Conservation (phyloP, 257 asterid species). For the Fraxinus quadrangulata region DNA sequence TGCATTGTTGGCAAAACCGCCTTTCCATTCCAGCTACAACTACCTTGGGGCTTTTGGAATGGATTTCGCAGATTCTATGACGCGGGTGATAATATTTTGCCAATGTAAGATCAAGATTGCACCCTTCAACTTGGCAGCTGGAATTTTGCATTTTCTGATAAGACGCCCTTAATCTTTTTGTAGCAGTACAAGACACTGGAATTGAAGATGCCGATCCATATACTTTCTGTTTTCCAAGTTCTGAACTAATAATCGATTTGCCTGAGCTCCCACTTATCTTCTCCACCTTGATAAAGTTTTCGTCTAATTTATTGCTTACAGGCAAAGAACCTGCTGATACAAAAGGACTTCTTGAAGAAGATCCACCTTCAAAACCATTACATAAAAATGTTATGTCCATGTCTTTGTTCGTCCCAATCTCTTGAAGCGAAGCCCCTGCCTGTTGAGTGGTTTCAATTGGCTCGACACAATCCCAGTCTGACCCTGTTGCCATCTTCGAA, state of each 20-base stretch:
- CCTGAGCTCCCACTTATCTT: slow-evolving; percentile 21
- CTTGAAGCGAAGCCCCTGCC: slow-evolving; percentile 17
- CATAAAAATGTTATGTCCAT: neutral
- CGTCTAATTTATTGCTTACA: neutral
- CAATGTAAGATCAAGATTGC: slow-evolving; percentile 58
- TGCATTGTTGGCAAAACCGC: slow-evolving; percentile 85
- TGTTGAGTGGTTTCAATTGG: slow-evolving; percentile 15
- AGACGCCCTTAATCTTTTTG: slow-evolving; percentile 42
- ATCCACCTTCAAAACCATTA: slow-evolving; percentile 5
- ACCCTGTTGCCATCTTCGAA: slow-evolving; percentile 21
- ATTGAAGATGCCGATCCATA: slow-evolving; percentile 13
- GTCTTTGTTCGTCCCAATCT: neutral
- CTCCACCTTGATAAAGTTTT: slow-evolving; percentile 14
- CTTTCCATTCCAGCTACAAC: slow-evolving; percentile 62
- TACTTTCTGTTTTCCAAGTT: slow-evolving; percentile 38
- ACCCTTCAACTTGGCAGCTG: slow-evolving; percentile 80
- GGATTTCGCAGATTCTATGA: slow-evolving; percentile 64
- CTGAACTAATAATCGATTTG: slow-evolving; percentile 36
- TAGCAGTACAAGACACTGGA: slow-evolving; percentile 28
- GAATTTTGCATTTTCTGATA: slow-evolving; percentile 48
- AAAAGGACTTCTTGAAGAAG: slow-evolving; percentile 12
- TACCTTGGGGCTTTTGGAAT: slow-evolving; percentile 69
- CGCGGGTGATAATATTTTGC: slow-evolving; percentile 73
- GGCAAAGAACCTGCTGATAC: slow-evolving; percentile 11
- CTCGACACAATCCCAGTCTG: slow-evolving; percentile 34